Percentiles rank a stretch among this genome's conserved stretches.
These are phyloP conservation scores for Bruguiera gymnorhiza DNA, from an alignment of 345 rosid species.

Conservation along the genomic window DNA sequence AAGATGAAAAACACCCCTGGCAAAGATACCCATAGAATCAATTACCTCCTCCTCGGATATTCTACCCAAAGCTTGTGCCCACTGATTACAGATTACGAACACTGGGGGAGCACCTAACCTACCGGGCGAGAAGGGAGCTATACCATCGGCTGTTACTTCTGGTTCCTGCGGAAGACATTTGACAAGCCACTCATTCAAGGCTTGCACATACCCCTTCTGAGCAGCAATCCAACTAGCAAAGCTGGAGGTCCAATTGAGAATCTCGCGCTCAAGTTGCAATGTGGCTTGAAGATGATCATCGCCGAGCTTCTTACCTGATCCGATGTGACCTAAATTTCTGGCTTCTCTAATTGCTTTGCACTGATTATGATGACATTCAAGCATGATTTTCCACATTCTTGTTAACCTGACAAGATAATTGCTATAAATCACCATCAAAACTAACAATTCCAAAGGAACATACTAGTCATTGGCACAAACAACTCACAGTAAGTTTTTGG, in stretches of 20 bases:
- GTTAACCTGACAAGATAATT: slow-evolving; percentile 51
- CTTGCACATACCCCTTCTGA: slow-evolving; percentile 69
- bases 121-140: slow-evolving; percentile 89
- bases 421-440: slow-evolving; percentile 16
- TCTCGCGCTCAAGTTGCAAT: slow-evolving; percentile 67
- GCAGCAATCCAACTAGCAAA: slow-evolving; percentile 79
- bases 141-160: slow-evolving; percentile 83
- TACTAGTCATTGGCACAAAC: not conserved
- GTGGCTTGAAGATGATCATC: slow-evolving; percentile 68
- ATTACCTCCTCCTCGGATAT: slow-evolving; percentile 88
- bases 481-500: no score
- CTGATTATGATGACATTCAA: slow-evolving; percentile 81
- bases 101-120: slow-evolving; percentile 89
- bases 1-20: slow-evolving; percentile 57
- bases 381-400: slow-evolving; percentile 95
- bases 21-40: slow-evolving; percentile 63
- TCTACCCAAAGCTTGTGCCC: slow-evolving; percentile 78
- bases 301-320: slow-evolving; percentile 57
- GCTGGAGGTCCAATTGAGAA: slow-evolving; percentile 64
- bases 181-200: slow-evolving; percentile 81
- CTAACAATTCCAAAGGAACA: not conserved
- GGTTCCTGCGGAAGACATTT: slow-evolving; percentile 85
- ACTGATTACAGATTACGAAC: slow-evolving; percentile 91
- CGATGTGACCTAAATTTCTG: slow-evolving; percentile 52
- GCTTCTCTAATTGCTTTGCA: slow-evolving; percentile 72